These are phyloP conservation scores for Daedaleopsis nitida DNA, from an alignment of 768 basidiomycete species.

Conservation along the genomic window DNA sequence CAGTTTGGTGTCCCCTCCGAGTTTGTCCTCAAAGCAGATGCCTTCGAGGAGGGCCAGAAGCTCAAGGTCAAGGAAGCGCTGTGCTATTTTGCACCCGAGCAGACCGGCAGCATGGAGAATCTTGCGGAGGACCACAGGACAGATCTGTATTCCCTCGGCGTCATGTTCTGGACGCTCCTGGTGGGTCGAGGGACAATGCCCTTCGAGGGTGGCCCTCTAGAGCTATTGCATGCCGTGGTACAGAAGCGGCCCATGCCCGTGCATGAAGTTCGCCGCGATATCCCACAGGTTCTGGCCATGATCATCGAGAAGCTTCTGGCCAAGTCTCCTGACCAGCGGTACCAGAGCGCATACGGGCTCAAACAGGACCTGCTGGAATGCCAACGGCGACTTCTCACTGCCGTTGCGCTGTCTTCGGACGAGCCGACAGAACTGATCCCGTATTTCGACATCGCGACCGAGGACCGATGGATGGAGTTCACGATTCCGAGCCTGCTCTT, in stretches of 20 bases:
- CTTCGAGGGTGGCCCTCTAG: slow-evolving; percentile 47
- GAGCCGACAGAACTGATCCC: slow-evolving; percentile 70
- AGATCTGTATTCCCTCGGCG: slow-evolving; percentile 73
- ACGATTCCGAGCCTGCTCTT: slow-evolving; percentile 72
- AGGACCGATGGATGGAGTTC: slow-evolving; percentile 72
- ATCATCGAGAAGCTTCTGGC: slow-evolving; percentile 76
- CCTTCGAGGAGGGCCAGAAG: slow-evolving; percentile 61
- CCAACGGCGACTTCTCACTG: slow-evolving; percentile 61
- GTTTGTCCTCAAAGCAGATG: slow-evolving; percentile 55
- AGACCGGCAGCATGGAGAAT: slow-evolving; percentile 73
- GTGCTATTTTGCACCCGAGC: slow-evolving; percentile 73
- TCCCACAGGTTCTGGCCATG: slow-evolving; percentile 68
- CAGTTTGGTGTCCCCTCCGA: slow-evolving; percentile 71
- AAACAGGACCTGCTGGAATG: slow-evolving; percentile 70
- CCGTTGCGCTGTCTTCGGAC: slow-evolving; percentile 58
- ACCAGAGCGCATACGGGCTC: slow-evolving; percentile 72
- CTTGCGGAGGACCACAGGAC: slow-evolving; percentile 73
- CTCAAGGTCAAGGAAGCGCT: slow-evolving; percentile 74
- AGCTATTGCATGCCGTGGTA: slow-evolving; percentile 69
- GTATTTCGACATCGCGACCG: slow-evolving; percentile 61
- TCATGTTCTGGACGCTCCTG: slow-evolving; percentile 75
- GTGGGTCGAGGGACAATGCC: slow-evolving; percentile 56
- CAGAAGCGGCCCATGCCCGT: slow-evolving; percentile 76
- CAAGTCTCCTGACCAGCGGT: slow-evolving; percentile 68
- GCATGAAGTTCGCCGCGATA: slow-evolving; percentile 71